Evolutionary conservation across 176 grass and related monocot genomes (phyloP).

Genomic region (Elymus sibiricus): DNA sequence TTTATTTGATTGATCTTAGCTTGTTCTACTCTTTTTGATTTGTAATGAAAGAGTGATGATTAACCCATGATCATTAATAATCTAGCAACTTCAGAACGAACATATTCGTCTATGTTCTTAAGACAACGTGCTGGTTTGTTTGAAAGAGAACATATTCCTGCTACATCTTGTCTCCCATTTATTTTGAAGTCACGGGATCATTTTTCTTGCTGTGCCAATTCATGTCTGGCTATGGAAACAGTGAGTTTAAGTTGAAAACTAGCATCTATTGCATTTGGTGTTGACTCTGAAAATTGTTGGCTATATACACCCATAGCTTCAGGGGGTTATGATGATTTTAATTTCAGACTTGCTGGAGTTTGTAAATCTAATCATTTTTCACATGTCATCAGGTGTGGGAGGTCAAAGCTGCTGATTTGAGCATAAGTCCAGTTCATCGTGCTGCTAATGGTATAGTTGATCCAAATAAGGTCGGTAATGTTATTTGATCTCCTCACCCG

Average conservation of each 20-base stretch:
- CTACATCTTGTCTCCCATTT: neutral
- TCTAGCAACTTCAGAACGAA: neutral
- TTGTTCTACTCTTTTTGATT: conserved; percentile 8
- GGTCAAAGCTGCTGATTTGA: conserved; percentile 98
- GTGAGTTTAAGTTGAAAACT: neutral
- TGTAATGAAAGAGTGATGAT: neutral
- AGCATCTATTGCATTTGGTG: neutral
- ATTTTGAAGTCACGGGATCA: neutral
- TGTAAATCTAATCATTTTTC: conserved; percentile 9
- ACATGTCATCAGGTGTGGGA: conserved; percentile 74
- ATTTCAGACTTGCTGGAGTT: neutral
- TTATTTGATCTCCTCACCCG: neutral
- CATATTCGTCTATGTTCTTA: neutral
- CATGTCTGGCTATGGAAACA: neutral
- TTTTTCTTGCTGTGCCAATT: neutral
- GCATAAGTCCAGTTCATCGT: conserved; percentile 98
- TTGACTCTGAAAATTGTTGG: neutral
- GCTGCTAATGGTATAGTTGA: conserved; percentile 93
- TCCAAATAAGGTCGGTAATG: conserved; percentile 74
- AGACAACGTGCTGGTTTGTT: neutral
- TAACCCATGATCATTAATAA: neutral
- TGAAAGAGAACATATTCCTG: neutral
- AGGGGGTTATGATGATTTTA: neutral
- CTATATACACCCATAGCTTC: neutral
- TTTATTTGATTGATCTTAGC: conserved; percentile 10